Evolutionary conservation across 225 moss, liverwort and hornwort species (phyloP), one percentile per base, ranked within the genome.

Genomic region (Sphagnum contortum): DNA sequence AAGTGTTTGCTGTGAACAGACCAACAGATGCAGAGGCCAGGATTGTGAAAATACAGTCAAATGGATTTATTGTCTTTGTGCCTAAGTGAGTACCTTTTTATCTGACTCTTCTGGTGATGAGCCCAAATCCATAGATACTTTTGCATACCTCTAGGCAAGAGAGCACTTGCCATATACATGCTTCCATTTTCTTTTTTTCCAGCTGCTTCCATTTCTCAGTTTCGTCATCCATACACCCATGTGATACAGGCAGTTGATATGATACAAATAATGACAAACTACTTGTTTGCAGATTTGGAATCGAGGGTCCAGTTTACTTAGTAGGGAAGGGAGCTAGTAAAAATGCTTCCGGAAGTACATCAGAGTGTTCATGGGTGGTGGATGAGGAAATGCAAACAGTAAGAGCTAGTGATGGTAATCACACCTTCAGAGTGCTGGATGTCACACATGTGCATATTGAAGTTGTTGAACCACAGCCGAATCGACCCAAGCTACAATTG

Each of bases 391-490:
- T 80, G 47, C 96, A 98, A 73, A 93, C 75, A 9, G 86, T 92
- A 57, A 60, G 74, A 60, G 79, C 80, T n/a, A 85, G 72, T 49
- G 90, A 91, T 73, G 90, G 90, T 14, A 86, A 77, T 59, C 74
- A 72, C 68, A 75, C 75, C 3, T 98, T 81, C 48, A 90, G 79
- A 77, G 90, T 98, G 51, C 78, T 98, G 67, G 83, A 82, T 58
- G 85, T 73, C 59, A 75, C 90, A 57, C 68, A 76, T 50, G 90
- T 98, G 62, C 90, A 82, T 55, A 90, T 98, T 70, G 90, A 93
- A 75, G 91, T 98, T 59, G 85, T 98, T 51, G 96, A 98, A 73
- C 96, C 90, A 9, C 96, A 98, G 76, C 92, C 93, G 47, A 88
- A 89, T 71, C 83, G 96, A 68, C 88, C 92, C 55, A 93, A 98